Base-by-base conservation (phyloP, 2,329 filamentous ascomycete genomes). In the Aspergillus pseudoterreus region DNA sequence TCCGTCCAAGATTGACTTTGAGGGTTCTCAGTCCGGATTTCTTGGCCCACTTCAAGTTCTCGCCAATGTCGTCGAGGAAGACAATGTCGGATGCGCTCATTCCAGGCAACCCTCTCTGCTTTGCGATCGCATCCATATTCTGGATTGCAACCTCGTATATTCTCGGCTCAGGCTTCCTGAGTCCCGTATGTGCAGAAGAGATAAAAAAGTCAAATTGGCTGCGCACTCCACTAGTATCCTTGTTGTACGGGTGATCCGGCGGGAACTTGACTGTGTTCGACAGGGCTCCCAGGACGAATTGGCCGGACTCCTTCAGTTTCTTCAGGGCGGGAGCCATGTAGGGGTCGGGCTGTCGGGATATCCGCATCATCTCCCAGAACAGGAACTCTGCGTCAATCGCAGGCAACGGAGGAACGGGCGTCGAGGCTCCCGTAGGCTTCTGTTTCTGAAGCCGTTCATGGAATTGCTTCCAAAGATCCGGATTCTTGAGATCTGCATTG, bases 31-130 rank as follows among this genome's bases (percentile, higher is more conserved):
- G 86, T 0, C 92, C 92, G 19, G 84, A 75, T 45, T 79, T 79
- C 71, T 79, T 88, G 1, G 85, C 94, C 42, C 81, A 86, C 76
- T 92, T 94, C 52, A 97, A 71, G 68, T 99, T 99, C 71, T 92
- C 85, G 1, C 94, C 94, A 68, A 99, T 96, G 63, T 96, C 92
- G 68, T 96, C 94, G 45, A 96, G 72, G 67, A 99, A 99, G 4
- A 95, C 72, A 42, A 96, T 77, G 50, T 96, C 90, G 0, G 75
- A 74, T 0, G 86, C 74, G 50, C 74, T 69, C 8, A 95, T 75
- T 75, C 5, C 71, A 14, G 68, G 70, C 75, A 79, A 81, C 4
- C 77, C 78, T 33, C 82, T 83, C 21, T 75, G 70, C 63, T 73
- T 77, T 1, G 85, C 83, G 58, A 82, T 83, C 54, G 81, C 78